These are phyloP conservation scores for Pseudogymnoascus sp. DNA, from an alignment of 2,329 filamentous ascomycete genomes.

Conservation along the genomic window DNA sequence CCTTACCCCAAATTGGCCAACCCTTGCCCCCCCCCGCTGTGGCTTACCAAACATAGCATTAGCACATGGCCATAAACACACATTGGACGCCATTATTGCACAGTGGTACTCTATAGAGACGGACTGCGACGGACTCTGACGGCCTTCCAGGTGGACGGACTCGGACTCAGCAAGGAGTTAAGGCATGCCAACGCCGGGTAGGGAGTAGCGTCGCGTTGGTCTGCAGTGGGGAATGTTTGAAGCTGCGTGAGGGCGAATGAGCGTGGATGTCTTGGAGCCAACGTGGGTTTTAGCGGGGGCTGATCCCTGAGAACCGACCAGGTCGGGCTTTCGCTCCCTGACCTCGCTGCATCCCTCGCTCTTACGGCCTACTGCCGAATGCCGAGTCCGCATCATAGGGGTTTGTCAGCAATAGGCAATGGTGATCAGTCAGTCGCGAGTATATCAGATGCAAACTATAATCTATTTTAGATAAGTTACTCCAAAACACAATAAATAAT, in stretches of 20 bases:
- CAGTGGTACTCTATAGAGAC: not conserved
- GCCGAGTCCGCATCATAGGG: not conserved
- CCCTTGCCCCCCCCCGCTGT: not conserved
- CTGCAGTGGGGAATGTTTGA: not conserved
- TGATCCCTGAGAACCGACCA: not conserved
- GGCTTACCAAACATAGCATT: not conserved
- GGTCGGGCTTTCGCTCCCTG: not conserved
- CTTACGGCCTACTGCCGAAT: not conserved
- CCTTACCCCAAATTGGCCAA: not conserved
- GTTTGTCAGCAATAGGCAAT: not conserved
- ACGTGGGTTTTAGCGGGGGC: not conserved
- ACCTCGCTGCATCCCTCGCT: not conserved
- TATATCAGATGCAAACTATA: no score
- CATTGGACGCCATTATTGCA: not conserved
- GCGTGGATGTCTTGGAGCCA: not conserved
- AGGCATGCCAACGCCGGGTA: not conserved
- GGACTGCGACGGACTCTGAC: not conserved
- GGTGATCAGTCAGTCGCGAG: no score
- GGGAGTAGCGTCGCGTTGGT: not conserved
- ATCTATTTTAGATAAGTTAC: no score
- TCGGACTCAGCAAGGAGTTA: conserved; percentile 1
- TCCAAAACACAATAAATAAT: no score
- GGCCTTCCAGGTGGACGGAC: not conserved
- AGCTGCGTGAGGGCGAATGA: not conserved
- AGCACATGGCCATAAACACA: not conserved